Base-by-base conservation (phyloP, 176 grass and related monocot species). In the Puya raimondii region DNA sequence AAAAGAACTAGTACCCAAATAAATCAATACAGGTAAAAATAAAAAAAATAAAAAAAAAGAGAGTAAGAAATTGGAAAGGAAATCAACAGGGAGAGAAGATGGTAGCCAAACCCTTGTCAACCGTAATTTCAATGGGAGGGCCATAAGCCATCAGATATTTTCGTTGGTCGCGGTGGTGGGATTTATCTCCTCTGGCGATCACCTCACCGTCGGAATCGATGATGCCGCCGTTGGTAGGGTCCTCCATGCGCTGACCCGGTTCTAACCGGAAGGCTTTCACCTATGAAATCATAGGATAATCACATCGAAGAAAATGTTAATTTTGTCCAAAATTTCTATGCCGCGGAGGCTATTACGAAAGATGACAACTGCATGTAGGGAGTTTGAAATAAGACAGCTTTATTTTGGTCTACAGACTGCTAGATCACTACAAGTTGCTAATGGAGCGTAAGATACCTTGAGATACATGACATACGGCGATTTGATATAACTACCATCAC, bases 151-250 rank as follows among this genome's bases (percentile, higher is more conserved):
- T 99, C 6, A 86, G 80, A 69, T 91, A 79, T 18, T 85, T 77
- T 53, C 47, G 53, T 49, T 80, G 50, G 6, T 75, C 51, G 23
- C 47, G 69, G n/a, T 67, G 20, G 65, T 16, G 27, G 10, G 72
- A 56, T 15, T 14, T 42, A 72, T 90, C 89, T 70, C 87, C 87
- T 65, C 87, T 80, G 49, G 95, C 90, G 21, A 99, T 61, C 29
- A 86, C 80, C 87, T 99, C 95, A 10, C 95, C 95, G 16, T 99
- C 95, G 1, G 65, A 83, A 71, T 99, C 95, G 16, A 99, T 77
- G 78, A 99, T 94, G 64, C 95, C 95, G 3, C 95, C 95, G 16
- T 80, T 84, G 33, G 10, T 63, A 53, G 53, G 67, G 53, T 86
- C 74, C 50, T 85, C 87, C 14, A 88, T 80, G 3, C 80, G 89